These are phyloP conservation scores for Oenanthe javanica DNA, from an alignment of 140 eudicot genomes.

Conservation along the genomic window DNA sequence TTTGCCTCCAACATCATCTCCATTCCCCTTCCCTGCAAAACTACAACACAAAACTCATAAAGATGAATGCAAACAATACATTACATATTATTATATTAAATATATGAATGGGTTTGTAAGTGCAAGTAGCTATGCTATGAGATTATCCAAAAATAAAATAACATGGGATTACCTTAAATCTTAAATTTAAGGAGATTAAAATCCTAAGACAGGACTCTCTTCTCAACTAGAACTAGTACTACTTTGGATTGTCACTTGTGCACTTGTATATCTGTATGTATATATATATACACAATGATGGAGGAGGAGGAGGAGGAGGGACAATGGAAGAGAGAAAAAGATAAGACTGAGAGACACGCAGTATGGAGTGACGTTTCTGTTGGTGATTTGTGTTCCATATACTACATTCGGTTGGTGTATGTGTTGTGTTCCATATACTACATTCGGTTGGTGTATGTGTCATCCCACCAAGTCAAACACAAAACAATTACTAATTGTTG, in stretches of 20 bases:
- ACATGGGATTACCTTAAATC: neutral
- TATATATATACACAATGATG: neutral
- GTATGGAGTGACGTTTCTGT: neutral
- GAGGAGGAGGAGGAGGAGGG: neutral
- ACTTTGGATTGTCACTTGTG: neutral
- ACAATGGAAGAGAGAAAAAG: neutral
- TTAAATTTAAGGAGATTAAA: neutral
- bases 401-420: too few species aligned
- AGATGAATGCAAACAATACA: neutral
- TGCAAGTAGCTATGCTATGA: too few species aligned
- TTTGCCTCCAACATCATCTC: slow-evolving; percentile 40
- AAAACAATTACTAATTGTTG: too few species aligned
- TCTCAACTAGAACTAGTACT: neutral
- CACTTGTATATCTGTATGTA: neutral
- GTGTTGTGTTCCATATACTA: neutral
- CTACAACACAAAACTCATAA: neutral
- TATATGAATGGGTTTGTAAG: too few species aligned
- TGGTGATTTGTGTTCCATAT: neutral
- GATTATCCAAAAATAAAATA: neutral
- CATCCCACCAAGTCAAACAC: too few species aligned
- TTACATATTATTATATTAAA: neutral
- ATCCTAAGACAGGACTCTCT: neutral
- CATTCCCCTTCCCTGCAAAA: slow-evolving; percentile 13
- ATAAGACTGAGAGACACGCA: neutral
- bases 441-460: too few species aligned